Evolutionary conservation across 805 yeast genomes (phyloP).

Genomic region (Saccharomycopsis oosterbeekiorum): DNA sequence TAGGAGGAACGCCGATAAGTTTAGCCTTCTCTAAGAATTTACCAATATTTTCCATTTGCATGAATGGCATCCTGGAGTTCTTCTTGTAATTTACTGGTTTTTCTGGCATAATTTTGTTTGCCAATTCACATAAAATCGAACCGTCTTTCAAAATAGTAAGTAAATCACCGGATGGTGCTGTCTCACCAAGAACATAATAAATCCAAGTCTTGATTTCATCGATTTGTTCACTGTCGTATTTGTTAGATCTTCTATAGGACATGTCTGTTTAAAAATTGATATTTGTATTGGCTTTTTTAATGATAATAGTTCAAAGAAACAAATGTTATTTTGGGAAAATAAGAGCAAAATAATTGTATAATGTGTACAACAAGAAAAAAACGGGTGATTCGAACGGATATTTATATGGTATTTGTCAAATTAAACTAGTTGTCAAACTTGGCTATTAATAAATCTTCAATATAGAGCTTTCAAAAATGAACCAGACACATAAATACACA

Average conservation of each 20-base stretch:
- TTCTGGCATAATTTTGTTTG: conserved; percentile 31
- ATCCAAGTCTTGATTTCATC: conserved; percentile 49
- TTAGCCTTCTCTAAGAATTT: conserved; percentile 57
- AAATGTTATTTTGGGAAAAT: too few relatives aligned
- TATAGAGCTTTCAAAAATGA: not conserved
- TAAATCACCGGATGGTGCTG: conserved; percentile 34
- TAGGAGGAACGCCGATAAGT: conserved; percentile 61
- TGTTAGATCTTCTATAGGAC: conserved; percentile 32
- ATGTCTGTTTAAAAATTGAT: not conserved
- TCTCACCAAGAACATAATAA: conserved; percentile 27
- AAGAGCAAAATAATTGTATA: not conserved
- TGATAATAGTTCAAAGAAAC: too few relatives aligned
- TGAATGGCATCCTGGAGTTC: conserved; percentile 59
- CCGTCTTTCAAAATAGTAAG: conserved; percentile 56
- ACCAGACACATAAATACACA: not conserved
- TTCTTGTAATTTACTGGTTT: conserved; percentile 39
- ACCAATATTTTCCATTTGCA: conserved; percentile 75
- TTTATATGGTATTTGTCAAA: not conserved
- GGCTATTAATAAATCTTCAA: too few relatives aligned
- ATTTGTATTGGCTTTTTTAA: not conserved
- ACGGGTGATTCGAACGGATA: not conserved
- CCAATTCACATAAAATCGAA: conserved; percentile 37
- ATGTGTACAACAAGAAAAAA: not conserved
- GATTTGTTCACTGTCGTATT: conserved; percentile 35
- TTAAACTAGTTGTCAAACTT: not conserved